A percentile compares a stretch with the other conserved stretches of the same genome.
These are phyloP conservation scores for Mortierella sp. DNA, from an alignment of 371 early-diverging fungal genomes.

Conservation along the genomic window DNA sequence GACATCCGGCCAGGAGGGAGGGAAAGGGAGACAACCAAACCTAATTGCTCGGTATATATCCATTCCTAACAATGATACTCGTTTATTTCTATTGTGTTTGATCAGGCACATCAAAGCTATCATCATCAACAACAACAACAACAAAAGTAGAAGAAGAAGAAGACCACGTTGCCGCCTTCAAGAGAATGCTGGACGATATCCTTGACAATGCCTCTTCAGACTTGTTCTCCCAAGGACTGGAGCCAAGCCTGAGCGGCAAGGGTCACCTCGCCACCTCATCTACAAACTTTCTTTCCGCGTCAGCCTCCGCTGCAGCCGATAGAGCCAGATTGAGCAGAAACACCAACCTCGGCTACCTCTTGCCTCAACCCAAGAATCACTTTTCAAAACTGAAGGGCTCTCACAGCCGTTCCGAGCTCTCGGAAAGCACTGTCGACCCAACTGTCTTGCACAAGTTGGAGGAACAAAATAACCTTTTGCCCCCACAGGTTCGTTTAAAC, in stretches of 20 bases:
- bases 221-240: slow-evolving; percentile 33
- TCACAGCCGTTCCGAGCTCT: slow-evolving; percentile 25
- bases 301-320: slow-evolving; percentile 31
- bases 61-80: not conserved
- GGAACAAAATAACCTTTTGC: slow-evolving; percentile 50
- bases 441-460: slow-evolving; percentile 51
- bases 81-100: not conserved
- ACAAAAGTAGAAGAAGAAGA: slow-evolving; percentile 26
- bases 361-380: slow-evolving; percentile 47
- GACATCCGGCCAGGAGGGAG: not conserved
- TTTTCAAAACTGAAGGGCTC: slow-evolving; percentile 34
- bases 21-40: not conserved
- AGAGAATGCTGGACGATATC: slow-evolving; percentile 53
- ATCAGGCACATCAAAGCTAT: slow-evolving; percentile 11
- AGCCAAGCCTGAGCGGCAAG: slow-evolving; percentile 19
- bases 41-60: not conserved
- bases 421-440: slow-evolving; percentile 35
- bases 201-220: slow-evolving; percentile 48
- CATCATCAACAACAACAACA: slow-evolving; percentile 7
- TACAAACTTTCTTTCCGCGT: slow-evolving; percentile 22
- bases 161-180: slow-evolving; percentile 46
- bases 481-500: slow-evolving; percentile 45
- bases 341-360: slow-evolving; percentile 42
- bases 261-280: slow-evolving; percentile 17
- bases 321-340: slow-evolving; percentile 38